These are phyloP conservation scores for Catunica adiposa DNA, from an alignment of 2,329 filamentous ascomycete species.

Conservation along the genomic window DNA sequence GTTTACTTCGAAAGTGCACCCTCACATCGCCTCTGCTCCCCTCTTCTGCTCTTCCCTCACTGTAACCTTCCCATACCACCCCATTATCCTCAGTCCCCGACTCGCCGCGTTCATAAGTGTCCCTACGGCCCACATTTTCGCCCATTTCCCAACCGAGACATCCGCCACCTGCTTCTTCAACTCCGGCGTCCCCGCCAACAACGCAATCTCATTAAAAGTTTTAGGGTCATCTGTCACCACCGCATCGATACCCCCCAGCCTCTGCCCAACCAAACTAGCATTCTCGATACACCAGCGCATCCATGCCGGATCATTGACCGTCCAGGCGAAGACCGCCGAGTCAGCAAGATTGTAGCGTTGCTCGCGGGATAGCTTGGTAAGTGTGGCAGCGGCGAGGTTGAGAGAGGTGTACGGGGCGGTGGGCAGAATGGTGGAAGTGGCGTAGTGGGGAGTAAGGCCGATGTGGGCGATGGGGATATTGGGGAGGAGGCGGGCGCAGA, in stretches of 20 bases:
- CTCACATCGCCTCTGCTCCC: neutral
- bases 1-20: neutral
- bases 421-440: slow-evolving; percentile 46
- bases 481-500: slow-evolving; percentile 45
- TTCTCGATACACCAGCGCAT: slow-evolving; percentile 63
- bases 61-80: slow-evolving; percentile 13
- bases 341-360: slow-evolving; percentile 31
- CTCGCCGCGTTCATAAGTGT: slow-evolving; percentile 4
- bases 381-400: slow-evolving; percentile 40
- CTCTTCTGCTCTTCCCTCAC: slow-evolving; percentile 4
- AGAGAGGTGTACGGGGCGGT: slow-evolving; percentile 63
- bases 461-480: slow-evolving; percentile 50
- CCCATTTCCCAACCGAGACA: neutral
- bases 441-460: slow-evolving; percentile 48
- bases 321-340: slow-evolving; percentile 63
- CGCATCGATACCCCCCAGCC: slow-evolving; percentile 41
- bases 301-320: slow-evolving; percentile 58
- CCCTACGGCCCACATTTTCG: slow-evolving; percentile 5
- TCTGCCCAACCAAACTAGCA: slow-evolving; percentile 18
- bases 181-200: slow-evolving; percentile 3
- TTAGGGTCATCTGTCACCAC: slow-evolving; percentile 75
- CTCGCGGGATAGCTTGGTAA: slow-evolving; percentile 44
- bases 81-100: slow-evolving; percentile 5
- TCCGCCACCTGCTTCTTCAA: neutral
- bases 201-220: slow-evolving; percentile 41